Evolutionary conservation across 2,329 filamentous ascomycete species (phyloP), one percentile per base, ranked within the genome.

Genomic region (Annulohypoxylon truncatum): DNA sequence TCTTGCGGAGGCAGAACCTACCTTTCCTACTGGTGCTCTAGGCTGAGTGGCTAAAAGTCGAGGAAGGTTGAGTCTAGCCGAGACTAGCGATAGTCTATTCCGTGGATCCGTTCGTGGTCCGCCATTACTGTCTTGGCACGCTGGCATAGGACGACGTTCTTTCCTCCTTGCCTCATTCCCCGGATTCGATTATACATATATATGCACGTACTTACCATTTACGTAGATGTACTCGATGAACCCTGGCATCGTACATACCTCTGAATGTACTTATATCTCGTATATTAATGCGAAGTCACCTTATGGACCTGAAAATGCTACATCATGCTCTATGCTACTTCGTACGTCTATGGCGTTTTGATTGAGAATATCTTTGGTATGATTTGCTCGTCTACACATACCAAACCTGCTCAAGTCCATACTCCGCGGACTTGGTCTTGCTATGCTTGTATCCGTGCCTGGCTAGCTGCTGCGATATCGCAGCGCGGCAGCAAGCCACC

Each of bases 41-140:
- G 35, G 47, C 35, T 55, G 42, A 53, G 60, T 24, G 15, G 31
- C 40, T 46, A 24, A 24, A 26, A 48, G 9, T 29, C 26, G 28
- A 57, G 58, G 55, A 68, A 63, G 20, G 2, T 47, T 48, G 38
- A 46, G 54, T 28, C 64, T 61, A 65, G 57, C 54, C 62, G 53
- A 62, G 48, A 35, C 29, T 65, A 66, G 61, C 61, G 54, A 64
- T 48, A 42, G 51, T 59, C 26, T 33, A 48, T 58, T 54, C 56
- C 60, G 50, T 60, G 46, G 51, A 35, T 53, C 65, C 42, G 38
- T 62, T 51, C 31, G 31, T 62, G 40, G 52, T 33, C 56, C 44
- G 50, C 47, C 50, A 46, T 44, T 48, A 33, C 46, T 55, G 15
- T 35, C 42, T 64, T 64, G 61, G 61, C 55, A 35, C 18, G 29